Evolutionary conservation across 345 rosid species (phyloP).

Genomic region (Corchorus capsularis): DNA sequence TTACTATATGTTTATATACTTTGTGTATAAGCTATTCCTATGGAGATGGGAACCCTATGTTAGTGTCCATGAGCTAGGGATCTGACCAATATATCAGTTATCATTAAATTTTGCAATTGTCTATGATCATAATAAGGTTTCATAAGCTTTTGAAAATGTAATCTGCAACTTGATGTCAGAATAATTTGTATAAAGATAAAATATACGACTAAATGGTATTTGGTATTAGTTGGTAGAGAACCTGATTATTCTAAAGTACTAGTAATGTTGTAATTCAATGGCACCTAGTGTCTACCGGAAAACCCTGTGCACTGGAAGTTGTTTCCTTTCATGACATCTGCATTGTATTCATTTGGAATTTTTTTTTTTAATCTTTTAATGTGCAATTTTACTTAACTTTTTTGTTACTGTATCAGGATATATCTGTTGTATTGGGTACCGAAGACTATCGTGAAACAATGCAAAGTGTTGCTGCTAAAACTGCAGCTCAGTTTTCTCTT

Average conservation of each 20-base stretch:
- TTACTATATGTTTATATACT: not conserved
- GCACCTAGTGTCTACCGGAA: not conserved
- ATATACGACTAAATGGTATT: too few relatives aligned
- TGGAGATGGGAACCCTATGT: not conserved
- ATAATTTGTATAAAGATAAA: not conserved
- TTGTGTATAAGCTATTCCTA: not conserved
- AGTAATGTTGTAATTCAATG: not conserved
- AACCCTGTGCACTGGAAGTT: slow-evolving; percentile 7
- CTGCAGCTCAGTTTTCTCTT: slow-evolving; percentile 64
- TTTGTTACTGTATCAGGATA: slow-evolving; percentile 49
- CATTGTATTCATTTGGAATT: slow-evolving; percentile 1
- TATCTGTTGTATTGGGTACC: slow-evolving; percentile 73
- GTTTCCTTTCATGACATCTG: slow-evolving; percentile 12
- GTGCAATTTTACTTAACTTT: slow-evolving; percentile 2
- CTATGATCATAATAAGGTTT: not conserved
- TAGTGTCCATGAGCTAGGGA: not conserved
- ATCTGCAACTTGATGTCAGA: not conserved
- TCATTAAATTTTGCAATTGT: slow-evolving; percentile 1
- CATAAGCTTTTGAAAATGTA: not conserved
- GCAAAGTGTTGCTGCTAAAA: slow-evolving; percentile 71
- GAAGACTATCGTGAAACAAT: slow-evolving; percentile 67
- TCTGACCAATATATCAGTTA: not conserved
- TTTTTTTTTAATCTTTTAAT: not conserved
- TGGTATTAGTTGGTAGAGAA: not conserved
- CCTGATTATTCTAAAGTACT: not conserved